Conservation (phyloP, 2,329 filamentous ascomycete species). For the Ampelomyces quisqualis region DNA sequence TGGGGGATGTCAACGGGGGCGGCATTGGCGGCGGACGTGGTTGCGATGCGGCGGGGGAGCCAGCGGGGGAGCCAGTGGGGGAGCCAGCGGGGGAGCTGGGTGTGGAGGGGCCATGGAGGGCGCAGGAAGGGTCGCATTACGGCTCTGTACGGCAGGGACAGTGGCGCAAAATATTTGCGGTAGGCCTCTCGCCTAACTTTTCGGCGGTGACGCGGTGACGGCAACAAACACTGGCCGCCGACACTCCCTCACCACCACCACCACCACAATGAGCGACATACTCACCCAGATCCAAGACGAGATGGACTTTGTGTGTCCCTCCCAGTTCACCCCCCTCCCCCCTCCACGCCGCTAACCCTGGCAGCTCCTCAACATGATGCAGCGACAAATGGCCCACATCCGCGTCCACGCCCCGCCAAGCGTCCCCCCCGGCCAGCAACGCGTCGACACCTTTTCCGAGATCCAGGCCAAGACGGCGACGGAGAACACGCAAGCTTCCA, state of each 20-base stretch:
- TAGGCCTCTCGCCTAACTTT: too few species aligned
- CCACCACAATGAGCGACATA: constrained; percentile 64
- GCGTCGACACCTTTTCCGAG: constrained; percentile 34
- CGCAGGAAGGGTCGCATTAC: constrained; percentile 33
- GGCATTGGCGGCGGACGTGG: constrained; percentile 25
- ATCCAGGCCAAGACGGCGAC: constrained; percentile 29
- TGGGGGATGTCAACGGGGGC: constrained; percentile 32
- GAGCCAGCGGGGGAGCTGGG: constrained; percentile 23
- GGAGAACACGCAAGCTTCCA: constrained; percentile 19
- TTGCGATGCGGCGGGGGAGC: constrained; percentile 31
- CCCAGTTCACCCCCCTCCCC: neutral
- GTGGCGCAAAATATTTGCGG: constrained; percentile 32
- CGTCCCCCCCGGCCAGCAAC: constrained; percentile 48
- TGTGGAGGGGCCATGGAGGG: constrained; percentile 24
- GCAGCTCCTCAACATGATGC: constrained; percentile 53
- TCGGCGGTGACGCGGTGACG: constrained; percentile 11
- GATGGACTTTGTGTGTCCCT: constrained; percentile 70
- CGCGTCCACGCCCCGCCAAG: constrained; percentile 45
- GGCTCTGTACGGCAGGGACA: constrained; percentile 3
- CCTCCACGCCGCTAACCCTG: constrained; percentile 2
- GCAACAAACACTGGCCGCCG: too few species aligned
- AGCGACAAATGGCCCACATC: constrained; percentile 49
- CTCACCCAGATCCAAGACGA: constrained; percentile 84
- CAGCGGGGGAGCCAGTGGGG: constrained; percentile 10
- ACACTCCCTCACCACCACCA: constrained; percentile 2